Evolutionary conservation across 306 rosid species (phyloP), one percentile per base, ranked within the genome.

Genomic region (Chamaecrista fasciculata): DNA sequence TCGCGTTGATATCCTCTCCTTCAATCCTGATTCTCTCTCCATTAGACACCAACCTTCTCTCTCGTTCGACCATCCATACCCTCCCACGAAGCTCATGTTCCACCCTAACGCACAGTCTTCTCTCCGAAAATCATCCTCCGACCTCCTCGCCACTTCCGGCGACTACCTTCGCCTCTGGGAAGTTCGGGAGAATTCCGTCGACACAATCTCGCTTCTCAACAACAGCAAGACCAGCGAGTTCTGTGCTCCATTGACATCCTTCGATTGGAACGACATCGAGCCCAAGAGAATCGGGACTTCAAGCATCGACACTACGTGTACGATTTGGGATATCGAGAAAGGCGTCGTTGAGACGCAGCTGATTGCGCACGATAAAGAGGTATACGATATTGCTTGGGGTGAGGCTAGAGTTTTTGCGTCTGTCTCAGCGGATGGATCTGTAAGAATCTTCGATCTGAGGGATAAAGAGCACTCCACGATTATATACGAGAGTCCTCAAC

Each of bases 111-210:
- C 87, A 36, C 74, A 81, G 4, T 73, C 82, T 24, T 6, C 87
- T 9, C 77, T 83, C 81, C 65, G 77, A 44, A 82, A 73, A 3
- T 72, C 86, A 40, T 58, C 71, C 65, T 19, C 76, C 71, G 91
- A 88, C 75, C 74, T 93, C 77, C 82, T 93, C 11, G 98, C 98
- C 49, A 86, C 98, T 73, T 94, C 97, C 62, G 99, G 99, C 29
- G 97, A 94, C 88, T 91, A 70, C 66, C 97, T 94, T 66, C 97
- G 99, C 70, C 99, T 94, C 81, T 94, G 99, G 99, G 91, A 91
- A 46, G 70, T 94, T 24, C 82, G 84, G 0, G 94, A 94, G 0
- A 33, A 72, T 47, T 74, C 99, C 53, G 78, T 81, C 11, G 96
- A 94, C 11, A 67, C 96, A 4, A 48, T 88, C 21, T 84, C 94